These are phyloP conservation scores for Podaxis sp. DNA, from an alignment of 768 basidiomycete species.

Conservation along the genomic window DNA sequence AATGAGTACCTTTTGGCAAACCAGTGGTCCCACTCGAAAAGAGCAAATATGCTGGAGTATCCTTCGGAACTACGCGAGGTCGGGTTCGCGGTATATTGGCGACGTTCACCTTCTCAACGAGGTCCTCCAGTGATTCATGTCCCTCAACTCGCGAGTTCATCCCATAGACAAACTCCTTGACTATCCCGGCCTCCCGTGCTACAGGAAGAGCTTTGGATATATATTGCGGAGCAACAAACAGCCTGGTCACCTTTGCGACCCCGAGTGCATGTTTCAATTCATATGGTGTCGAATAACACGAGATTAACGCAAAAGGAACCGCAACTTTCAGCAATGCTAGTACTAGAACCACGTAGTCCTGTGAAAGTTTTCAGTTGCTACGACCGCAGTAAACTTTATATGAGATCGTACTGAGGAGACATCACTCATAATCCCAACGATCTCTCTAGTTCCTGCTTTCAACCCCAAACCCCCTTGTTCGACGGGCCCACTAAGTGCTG, in stretches of 20 bases:
- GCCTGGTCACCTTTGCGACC: conserved; percentile 28
- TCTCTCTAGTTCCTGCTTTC: conserved; percentile 41
- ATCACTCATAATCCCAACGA: conserved; percentile 66
- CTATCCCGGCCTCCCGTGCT: conserved; percentile 29
- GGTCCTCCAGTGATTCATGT: conserved; percentile 36
- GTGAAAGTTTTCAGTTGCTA: neutral
- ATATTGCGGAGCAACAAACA: conserved; percentile 32
- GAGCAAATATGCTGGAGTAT: conserved; percentile 64
- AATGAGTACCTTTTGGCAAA: conserved; percentile 57
- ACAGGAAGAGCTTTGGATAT: conserved; percentile 27
- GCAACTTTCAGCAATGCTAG: conserved; percentile 28
- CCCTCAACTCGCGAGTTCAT: conserved; percentile 34
- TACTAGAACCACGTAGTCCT: conserved; percentile 33
- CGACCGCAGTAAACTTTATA: no score
- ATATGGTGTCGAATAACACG: conserved; percentile 33
- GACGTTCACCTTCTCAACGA: conserved; percentile 37
- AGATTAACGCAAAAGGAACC: conserved; percentile 31
- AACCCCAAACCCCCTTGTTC: conserved; percentile 56
- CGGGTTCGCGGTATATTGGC: conserved; percentile 36
- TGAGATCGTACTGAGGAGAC: conserved; percentile 55
- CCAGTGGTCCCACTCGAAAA: conserved; percentile 81
- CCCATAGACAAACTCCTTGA: conserved; percentile 44
- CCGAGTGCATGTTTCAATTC: conserved; percentile 32
- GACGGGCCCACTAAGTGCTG: conserved; percentile 45
- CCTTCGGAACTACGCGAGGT: conserved; percentile 41